A percentile compares a stretch with the other conserved stretches of the same genome.
These are phyloP conservation scores for Pythium dissotocum DNA, from an alignment of 352 stramenopile species.

Conservation along the genomic window DNA sequence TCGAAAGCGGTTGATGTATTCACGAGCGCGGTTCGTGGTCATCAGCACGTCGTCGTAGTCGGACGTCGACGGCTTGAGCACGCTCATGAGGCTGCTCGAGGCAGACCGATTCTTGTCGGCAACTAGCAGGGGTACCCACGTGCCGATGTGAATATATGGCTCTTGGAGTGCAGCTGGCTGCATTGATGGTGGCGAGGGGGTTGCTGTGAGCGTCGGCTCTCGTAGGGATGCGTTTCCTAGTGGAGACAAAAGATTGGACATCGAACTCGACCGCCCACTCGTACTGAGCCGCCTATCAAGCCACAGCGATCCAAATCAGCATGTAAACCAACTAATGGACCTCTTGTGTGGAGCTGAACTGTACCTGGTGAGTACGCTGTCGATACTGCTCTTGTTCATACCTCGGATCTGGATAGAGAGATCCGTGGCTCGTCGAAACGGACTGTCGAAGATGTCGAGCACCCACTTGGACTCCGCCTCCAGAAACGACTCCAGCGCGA, in stretches of 20 bases:
- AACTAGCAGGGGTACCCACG: conserved; percentile 64
- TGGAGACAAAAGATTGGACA: conserved; percentile 19
- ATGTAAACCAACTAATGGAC: too few relatives aligned
- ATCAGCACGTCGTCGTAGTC: conserved; percentile 71
- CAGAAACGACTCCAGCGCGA: conserved; percentile 29
- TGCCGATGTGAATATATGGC: conserved; percentile 79
- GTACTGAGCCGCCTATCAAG: conserved; percentile 6
- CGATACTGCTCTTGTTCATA: conserved; percentile 39
- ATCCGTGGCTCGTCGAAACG: conserved; percentile 51
- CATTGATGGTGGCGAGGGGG: not conserved
- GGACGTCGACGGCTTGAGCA: conserved; percentile 35
- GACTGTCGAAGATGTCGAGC: conserved; percentile 70
- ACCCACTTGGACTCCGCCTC: conserved; percentile 61
- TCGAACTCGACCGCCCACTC: conserved; percentile 7
- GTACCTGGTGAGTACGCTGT: conserved; percentile 21
- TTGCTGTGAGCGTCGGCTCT: not conserved
- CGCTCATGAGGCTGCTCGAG: conserved; percentile 18
- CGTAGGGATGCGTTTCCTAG: conserved; percentile 21
- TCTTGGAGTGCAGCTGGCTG: conserved; percentile 39
- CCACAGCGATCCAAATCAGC: too few relatives aligned
- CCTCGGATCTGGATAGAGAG: conserved; percentile 57
- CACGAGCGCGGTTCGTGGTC: conserved; percentile 60
- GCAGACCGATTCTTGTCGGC: conserved; percentile 37
- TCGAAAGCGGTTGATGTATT: conserved; percentile 71
- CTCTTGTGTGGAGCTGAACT: not conserved